These are phyloP conservation scores for Sphaerostilbella broomeana DNA, from an alignment of 2,329 filamentous ascomycete genomes.

Conservation along the genomic window DNA sequence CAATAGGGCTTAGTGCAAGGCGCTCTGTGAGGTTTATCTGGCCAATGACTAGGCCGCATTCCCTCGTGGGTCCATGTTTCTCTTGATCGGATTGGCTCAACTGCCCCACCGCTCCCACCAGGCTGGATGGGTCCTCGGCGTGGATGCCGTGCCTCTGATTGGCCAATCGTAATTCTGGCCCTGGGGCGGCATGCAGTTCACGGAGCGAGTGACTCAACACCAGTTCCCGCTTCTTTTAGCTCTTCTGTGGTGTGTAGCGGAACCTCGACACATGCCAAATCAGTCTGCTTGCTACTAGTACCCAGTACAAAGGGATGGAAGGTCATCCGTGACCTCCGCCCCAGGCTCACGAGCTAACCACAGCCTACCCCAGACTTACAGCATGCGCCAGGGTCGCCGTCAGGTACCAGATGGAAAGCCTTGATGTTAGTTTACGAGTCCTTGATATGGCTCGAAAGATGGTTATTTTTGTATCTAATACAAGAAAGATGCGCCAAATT, in stretches of 20 bases:
- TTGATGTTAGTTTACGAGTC: not conserved
- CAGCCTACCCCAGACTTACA: no score
- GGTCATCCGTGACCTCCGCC: no score
- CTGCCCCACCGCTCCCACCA: slow-evolving; percentile 22
- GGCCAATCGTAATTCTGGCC: slow-evolving; percentile 21
- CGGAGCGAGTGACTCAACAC: slow-evolving; percentile 26
- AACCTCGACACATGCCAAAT: not conserved
- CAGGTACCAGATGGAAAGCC: not conserved
- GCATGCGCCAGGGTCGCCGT: not conserved
- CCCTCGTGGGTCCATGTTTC: slow-evolving; percentile 11
- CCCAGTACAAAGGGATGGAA: no score
- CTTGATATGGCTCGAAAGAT: not conserved
- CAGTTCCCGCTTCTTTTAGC: not conserved
- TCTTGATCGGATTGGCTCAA: slow-evolving; percentile 22
- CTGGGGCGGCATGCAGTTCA: slow-evolving; percentile 15
- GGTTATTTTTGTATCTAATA: not conserved
- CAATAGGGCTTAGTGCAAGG: slow-evolving; percentile 29
- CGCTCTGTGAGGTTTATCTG: slow-evolving; percentile 2
- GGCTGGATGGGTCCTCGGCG: slow-evolving; percentile 29
- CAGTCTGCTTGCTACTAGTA: no score
- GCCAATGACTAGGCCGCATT: slow-evolving; percentile 23
- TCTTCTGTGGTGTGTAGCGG: not conserved
- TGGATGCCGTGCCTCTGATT: slow-evolving; percentile 24
- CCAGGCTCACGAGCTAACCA: no score
- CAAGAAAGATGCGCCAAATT: not conserved